A percentile compares a stretch with the other conserved stretches of the same genome.
Evolutionary conservation across 768 basidiomycete genomes (phyloP).

Genomic region (Chalciporus chontae): DNA sequence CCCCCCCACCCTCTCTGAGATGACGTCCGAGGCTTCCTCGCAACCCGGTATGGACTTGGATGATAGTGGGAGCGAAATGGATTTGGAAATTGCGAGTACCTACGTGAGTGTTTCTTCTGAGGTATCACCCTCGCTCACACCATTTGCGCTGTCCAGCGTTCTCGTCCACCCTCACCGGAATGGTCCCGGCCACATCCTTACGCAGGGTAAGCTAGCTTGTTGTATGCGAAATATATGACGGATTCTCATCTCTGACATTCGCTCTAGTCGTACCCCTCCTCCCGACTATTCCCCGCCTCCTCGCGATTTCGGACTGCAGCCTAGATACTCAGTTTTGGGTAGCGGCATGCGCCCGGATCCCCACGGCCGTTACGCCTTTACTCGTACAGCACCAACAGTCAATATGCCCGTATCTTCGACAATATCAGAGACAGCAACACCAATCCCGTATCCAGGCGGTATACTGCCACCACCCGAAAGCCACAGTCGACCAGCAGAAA

Average conservation of each 20-base stretch:
- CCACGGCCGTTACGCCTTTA: slow-evolving; percentile 4
- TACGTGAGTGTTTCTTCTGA: slow-evolving; percentile 12
- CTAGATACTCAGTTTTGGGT: slow-evolving; percentile 14
- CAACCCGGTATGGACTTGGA: slow-evolving; percentile 18
- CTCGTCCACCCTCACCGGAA: slow-evolving; percentile 25
- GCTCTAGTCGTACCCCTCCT: slow-evolving; percentile 23
- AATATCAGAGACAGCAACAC: slow-evolving; percentile 9
- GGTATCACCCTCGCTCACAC: not conserved
- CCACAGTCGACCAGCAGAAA: slow-evolving; percentile 11
- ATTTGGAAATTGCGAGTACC: slow-evolving; percentile 15
- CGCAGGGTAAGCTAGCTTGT: slow-evolving; percentile 17
- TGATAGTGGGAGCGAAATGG: slow-evolving; percentile 28
- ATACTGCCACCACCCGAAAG: slow-evolving; percentile 3
- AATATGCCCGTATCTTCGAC: slow-evolving; percentile 7
- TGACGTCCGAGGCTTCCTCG: slow-evolving; percentile 11
- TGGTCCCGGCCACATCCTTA: slow-evolving; percentile 26
- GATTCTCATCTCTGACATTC: not conserved
- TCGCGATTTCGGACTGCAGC: slow-evolving; percentile 15
- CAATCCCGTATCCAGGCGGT: not conserved
- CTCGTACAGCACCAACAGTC: slow-evolving; percentile 11
- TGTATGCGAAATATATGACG: not conserved
- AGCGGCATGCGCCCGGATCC: slow-evolving; percentile 9
- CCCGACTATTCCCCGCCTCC: slow-evolving; percentile 20
- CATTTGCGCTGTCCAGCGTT: slow-evolving; percentile 11
- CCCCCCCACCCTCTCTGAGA: not conserved